Conservation (phyloP, 805 yeast genomes). For the Nakazawaea molendinolei region DNA sequence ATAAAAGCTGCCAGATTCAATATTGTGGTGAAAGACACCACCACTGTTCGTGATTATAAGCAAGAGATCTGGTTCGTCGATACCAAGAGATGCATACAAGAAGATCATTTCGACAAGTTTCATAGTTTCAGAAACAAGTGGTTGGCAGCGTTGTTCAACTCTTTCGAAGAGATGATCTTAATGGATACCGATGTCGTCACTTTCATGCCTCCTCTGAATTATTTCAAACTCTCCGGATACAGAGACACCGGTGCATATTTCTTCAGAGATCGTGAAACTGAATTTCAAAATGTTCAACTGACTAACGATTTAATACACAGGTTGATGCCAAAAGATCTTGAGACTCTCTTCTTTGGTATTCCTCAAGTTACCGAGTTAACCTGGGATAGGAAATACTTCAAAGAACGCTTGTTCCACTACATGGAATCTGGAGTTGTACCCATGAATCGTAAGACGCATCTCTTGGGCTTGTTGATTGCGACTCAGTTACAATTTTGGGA, state of each 20-base stretch:
- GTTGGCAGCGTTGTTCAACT: conserved; percentile 49
- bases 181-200: conserved; percentile 48
- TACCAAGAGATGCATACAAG: conserved; percentile 21
- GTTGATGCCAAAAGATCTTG: conserved; percentile 37
- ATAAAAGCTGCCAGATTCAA: conserved; percentile 29
- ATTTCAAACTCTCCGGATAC: conserved; percentile 31
- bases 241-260: conserved; percentile 33
- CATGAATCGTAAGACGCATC: conserved; percentile 42
- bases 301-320: conserved; percentile 36
- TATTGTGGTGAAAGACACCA: conserved; percentile 11
- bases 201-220: conserved; percentile 27
- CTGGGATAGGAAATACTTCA: conserved; percentile 32
- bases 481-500: conserved; percentile 35
- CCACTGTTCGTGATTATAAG: conserved; percentile 17
- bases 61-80: conserved; percentile 27
- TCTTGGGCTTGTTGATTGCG: conserved; percentile 40
- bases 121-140: conserved; percentile 32
- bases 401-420: conserved; percentile 33
- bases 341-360: conserved; percentile 30
- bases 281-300: conserved; percentile 22
- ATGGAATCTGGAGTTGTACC: conserved; percentile 45
- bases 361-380: conserved; percentile 28
- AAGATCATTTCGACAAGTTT: conserved; percentile 3
- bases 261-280: conserved; percentile 42
- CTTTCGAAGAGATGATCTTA: conserved; percentile 48